Conservation (phyloP, 2,329 filamentous ascomycete species). For the Xylariaceae sp. region DNA sequence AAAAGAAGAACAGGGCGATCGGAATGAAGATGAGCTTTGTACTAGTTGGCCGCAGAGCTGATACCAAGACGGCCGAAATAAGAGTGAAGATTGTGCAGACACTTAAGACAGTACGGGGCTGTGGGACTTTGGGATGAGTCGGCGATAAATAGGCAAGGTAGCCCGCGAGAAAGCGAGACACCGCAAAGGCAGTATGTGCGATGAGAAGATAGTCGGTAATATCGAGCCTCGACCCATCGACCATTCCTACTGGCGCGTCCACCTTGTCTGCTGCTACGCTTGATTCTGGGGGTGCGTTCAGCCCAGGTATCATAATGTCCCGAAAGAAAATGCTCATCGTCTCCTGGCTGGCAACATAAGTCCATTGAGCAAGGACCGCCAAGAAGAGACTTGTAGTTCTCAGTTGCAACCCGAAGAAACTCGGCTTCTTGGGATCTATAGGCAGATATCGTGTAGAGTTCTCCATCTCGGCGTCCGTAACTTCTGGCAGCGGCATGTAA, state of each 20-base stretch:
- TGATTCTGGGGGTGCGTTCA: background rate
- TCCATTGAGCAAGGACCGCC: constrained; percentile 70
- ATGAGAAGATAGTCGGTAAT: constrained; percentile 64
- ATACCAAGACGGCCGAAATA: constrained; percentile 46
- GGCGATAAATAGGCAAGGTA: constrained; percentile 55
- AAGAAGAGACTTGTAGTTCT: constrained; percentile 57
- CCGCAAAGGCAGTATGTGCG: constrained; percentile 65
- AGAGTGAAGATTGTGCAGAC: constrained; percentile 57
- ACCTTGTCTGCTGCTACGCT: constrained; percentile 24
- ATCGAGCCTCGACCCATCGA: constrained; percentile 46
- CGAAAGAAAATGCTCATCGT: constrained; percentile 55
- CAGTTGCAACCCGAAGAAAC: constrained; percentile 45
- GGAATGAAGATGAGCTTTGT: constrained; percentile 52
- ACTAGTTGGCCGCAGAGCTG: constrained; percentile 40
- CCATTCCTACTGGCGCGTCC: constrained; percentile 38
- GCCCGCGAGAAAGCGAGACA: constrained; percentile 65
- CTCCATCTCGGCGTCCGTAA: constrained; percentile 51
- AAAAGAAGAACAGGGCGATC: constrained; percentile 67
- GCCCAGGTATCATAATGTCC: constrained; percentile 39
- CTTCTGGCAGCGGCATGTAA: constrained; percentile 61
- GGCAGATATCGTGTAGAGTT: constrained; percentile 43
- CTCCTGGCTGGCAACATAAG: constrained; percentile 71
- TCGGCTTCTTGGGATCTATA: constrained; percentile 45
- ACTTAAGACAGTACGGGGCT: constrained; percentile 64
- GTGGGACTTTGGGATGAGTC: constrained; percentile 46